Evolutionary conservation across 148 eudicot species (phyloP).

Genomic region (Cornus florida): DNA sequence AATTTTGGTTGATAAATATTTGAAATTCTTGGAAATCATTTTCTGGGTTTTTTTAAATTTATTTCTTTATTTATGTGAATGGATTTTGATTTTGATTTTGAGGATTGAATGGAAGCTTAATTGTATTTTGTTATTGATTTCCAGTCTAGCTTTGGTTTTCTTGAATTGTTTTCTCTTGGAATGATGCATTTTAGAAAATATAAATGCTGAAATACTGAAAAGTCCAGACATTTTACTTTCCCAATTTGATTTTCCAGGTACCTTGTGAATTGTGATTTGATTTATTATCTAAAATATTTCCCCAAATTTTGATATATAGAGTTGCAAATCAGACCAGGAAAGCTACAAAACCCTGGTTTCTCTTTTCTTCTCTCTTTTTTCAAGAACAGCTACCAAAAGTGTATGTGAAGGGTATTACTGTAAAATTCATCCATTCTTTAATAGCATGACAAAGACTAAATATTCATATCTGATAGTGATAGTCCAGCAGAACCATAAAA

Average conservation of each 20-base stretch:
- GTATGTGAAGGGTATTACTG: background rate
- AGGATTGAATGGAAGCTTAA: background rate
- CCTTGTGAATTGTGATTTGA: background rate
- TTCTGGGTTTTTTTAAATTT: background rate
- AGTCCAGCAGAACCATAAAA: background rate
- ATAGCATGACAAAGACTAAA: background rate
- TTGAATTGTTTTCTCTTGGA: background rate
- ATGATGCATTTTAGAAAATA: background rate
- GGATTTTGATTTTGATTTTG: background rate
- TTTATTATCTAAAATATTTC: background rate
- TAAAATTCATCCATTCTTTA: background rate
- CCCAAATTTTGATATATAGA: background rate
- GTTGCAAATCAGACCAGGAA: background rate
- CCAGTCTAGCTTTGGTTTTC: background rate
- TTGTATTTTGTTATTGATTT: background rate
- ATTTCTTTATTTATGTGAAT: background rate
- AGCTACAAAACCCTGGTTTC: background rate
- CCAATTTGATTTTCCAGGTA: background rate
- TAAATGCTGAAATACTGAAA: background rate
- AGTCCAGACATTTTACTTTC: background rate
- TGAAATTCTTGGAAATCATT: background rate
- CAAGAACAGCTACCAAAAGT: background rate
- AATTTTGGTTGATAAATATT: background rate
- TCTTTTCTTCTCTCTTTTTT: background rate
- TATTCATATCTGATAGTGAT: background rate